Evolutionary conservation across 2,329 filamentous ascomycete species (phyloP), one percentile per base, ranked within the genome.

Genomic region (Colletotrichum somersetense): DNA sequence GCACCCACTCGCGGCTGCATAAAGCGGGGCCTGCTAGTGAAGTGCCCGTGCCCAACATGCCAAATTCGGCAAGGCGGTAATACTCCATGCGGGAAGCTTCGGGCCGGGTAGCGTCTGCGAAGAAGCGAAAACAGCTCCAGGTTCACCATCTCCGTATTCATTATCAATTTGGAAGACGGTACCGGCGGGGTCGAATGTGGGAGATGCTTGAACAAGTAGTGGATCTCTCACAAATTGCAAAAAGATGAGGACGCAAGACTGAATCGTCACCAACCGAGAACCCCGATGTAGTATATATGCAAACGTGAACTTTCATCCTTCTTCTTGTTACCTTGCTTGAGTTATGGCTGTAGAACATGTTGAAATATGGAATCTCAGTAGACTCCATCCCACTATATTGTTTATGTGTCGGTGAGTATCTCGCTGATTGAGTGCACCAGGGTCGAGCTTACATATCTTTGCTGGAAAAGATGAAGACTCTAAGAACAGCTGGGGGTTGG

Each of bases 1-100:
- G 58, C 68, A 71, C 65, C 68, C 58, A 46, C 62, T 64, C 50
- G 23, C 62, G 57, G 57, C 52, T 67, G 67, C 62, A 57, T 50
- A 40, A 56, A 55, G 65, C 35, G 52, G 57, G 62, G 55, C 18
- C 42, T 26, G 57, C 63, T 71, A 70, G 67, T 55, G 30, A 66
- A 48, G 64, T 48, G 57, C 20, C 64, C 16, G 48, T 71, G 52
- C 64, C 64, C 57, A 67, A 62, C 20, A 7, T 30, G 56, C 52
- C 48, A 57, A 57, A 67, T 30, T 50, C 48, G 38, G 26, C 40
- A 46, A 56, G 52, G 52, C 26, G 40, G 35, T 33, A 48, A 20
- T 46, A 48, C 26, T 46, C 33, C 38, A n/a, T 48, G 44, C 23
- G 44, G 44, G 14, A 53, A 52, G 62, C 50, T 11, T 53, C 16